Evolutionary conservation across 306 rosid species (phyloP), one percentile per base, ranked within the genome.

Genomic region (Lithocarpus polystachyus): DNA sequence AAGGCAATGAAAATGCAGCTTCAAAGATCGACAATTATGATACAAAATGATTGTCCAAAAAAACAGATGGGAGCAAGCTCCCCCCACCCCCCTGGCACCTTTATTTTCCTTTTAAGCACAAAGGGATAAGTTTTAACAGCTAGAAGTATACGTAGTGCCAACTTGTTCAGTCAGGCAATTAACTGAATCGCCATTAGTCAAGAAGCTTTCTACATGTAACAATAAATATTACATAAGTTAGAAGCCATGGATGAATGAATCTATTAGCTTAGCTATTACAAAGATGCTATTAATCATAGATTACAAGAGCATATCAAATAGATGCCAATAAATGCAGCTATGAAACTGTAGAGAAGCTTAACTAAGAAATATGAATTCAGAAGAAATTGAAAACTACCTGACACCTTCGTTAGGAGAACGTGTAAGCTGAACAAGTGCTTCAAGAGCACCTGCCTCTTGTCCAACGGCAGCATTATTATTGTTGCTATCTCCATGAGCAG

Each of bases 401-500:
- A 96, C 99, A 74, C 99, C 99, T 88, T 96, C 99, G 64, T 96
- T 97, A 56, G 92, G 92, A 81, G 98, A 93, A 55, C 89, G 93
- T 17, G 99, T 96, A 62, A 96, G 97, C 84, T 96, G 99, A 80
- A 96, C 99, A 75, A 96, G 99, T 76, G 99, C 99, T 86, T 96
- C 98, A 68, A 96, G 99, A 77, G 99, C 94, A 80, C 99, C 99
- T 45, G 97, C 98, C 88, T 96, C 99, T 82, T 92, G 97, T 72
- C 99, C 99, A 71, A 96, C 98, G 56, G 98, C 98, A 54, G 99
- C 92, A 86, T 96, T 96, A 82, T 96, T 96, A 80, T 89, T 93
- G 81, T 96, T 96, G 85, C 99, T 96, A 81, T 96, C 99, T 80
- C 99, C 99, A 81, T 96, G 99, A 75, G 99, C 99, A 83, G 99